A percentile compares a stretch with the other conserved stretches of the same genome.
phyloP scores from a whole-genome alignment of 2,329 filamentous ascomycete genomes.

The Chalara sp. region DNA sequence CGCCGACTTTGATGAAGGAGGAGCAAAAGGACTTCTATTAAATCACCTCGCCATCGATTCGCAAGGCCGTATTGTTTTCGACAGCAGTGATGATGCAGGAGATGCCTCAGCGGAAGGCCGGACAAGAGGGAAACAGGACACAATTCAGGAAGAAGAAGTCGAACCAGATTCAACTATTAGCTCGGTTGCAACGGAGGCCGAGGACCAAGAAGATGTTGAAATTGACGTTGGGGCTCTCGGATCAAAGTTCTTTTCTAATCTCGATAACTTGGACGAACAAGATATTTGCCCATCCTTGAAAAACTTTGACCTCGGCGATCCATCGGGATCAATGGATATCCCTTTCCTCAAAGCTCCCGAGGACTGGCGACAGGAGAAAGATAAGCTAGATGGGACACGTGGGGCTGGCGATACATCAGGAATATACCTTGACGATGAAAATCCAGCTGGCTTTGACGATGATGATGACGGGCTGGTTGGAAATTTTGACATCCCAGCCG shows the following conservation, averaged over 20 bases:
- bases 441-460: slow-evolving; percentile 73
- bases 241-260: slow-evolving; percentile 77
- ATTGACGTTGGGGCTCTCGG: slow-evolving; percentile 74
- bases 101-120: slow-evolving; percentile 38
- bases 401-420: slow-evolving; percentile 64
- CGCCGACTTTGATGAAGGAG: slow-evolving; percentile 96
- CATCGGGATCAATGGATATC: slow-evolving; percentile 78
- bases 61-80: slow-evolving; percentile 90
- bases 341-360: slow-evolving; percentile 87
- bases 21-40: slow-evolving; percentile 86
- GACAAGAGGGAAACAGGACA: slow-evolving; percentile 45
- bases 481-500: slow-evolving; percentile 58
- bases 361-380: slow-evolving; percentile 70
- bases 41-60: slow-evolving; percentile 96
- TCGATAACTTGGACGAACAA: slow-evolving; percentile 70
- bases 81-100: slow-evolving; percentile 84
- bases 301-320: slow-evolving; percentile 83
- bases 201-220: slow-evolving; percentile 54
- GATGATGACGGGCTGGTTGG: slow-evolving; percentile 66
- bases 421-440: slow-evolving; percentile 81
- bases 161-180: slow-evolving; percentile 30
- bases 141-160: slow-evolving; percentile 44
- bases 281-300: slow-evolving; percentile 95
- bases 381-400: slow-evolving; percentile 44
- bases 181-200: slow-evolving; percentile 34